Evolutionary conservation across 2,329 filamentous ascomycete species (phyloP).

Genomic region (Dactylellina sp.): DNA sequence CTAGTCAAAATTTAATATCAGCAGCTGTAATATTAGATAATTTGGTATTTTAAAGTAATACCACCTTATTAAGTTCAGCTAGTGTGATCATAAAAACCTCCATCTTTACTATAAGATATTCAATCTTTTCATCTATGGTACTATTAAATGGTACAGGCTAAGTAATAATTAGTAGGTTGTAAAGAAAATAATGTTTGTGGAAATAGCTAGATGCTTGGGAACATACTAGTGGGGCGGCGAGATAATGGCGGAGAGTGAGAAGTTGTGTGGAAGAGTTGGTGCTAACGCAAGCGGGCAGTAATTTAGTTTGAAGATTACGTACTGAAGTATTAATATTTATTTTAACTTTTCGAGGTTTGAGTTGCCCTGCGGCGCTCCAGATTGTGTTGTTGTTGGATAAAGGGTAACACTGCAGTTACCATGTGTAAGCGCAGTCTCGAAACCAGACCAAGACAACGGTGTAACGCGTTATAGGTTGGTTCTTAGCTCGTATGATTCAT

Average conservation of each 20-base stretch:
- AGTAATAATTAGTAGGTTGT: slow-evolving; percentile 21
- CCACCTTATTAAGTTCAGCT: slow-evolving; percentile 23
- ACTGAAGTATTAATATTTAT: neutral
- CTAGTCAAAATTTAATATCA: slow-evolving; percentile 34
- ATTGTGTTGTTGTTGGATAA: no score
- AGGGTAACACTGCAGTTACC: no score
- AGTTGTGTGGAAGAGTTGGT: slow-evolving; percentile 5
- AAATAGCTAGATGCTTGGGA: slow-evolving; percentile 10
- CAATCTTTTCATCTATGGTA: slow-evolving; percentile 10
- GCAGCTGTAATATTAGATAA: slow-evolving; percentile 20
- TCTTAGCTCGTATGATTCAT: no score
- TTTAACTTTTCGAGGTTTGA: neutral
- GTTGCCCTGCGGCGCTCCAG: no score
- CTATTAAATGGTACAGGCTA: slow-evolving; percentile 21
- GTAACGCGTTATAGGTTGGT: no score
- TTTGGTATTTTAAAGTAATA: slow-evolving; percentile 23
- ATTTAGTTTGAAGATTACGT: slow-evolving; percentile 2
- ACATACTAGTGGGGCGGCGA: slow-evolving; percentile 17
- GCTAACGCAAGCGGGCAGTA: slow-evolving; percentile 1
- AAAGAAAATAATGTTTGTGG: slow-evolving; percentile 1
- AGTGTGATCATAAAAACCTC: no score
- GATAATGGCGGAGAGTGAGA: slow-evolving; percentile 8
- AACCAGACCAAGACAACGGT: no score
- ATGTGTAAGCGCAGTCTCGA: no score
- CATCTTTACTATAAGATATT: slow-evolving; percentile 9